Evolutionary conservation across 768 basidiomycete species (phyloP), one percentile per base, ranked within the genome.

Genomic region (Tulasnella sp.): DNA sequence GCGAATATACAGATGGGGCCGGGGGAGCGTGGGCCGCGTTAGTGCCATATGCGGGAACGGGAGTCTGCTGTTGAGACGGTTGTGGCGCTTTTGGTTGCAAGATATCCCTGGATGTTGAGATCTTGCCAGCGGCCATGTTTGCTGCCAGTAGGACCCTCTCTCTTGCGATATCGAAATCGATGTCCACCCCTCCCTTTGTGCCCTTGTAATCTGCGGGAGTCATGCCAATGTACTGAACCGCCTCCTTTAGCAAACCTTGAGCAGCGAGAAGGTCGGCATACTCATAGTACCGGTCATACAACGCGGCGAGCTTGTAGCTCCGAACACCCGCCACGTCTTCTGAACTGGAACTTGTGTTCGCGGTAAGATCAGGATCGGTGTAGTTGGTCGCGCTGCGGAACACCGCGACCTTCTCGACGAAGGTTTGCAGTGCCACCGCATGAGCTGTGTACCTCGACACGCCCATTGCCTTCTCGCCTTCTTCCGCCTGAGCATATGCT

Each of bases 211-310:
- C 83, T 10, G 72, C 65, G 0, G 96, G 96, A 0, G 84, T 90
- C 64, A 89, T 72, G 66, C 81, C 79, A 69, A 96, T 72, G 70
- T 90, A 94, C 43, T 76, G 75, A 22, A 83, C 78, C 0, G 92
- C 93, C 57, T 92, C 83, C 64, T 83, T 79, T 50, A 92, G 73
- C 19, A 93, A 77, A n/a, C 93, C 93, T 68, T 98, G 94, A 0
- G 84, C 79, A 4, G 87, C 87, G 24, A 99, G 77, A 53, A 97
- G 73, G 63, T 96, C 90, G 2, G 94, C 92, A 65, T 98, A 99
- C 70, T 98, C 96, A 66, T 88, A 83, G 74, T 96, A 98, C 12
- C 85, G 80, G 67, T 97, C 92, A 67, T 99, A 98, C 49, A 99
- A 72, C 8, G 74, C 75, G 0, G 88, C 81, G 17, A 98, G 78